Percentiles rank a stretch among this genome's conserved stretches.
These are phyloP conservation scores for Sanghuangporus sanghuang DNA, from an alignment of 1,284 basidiomycete species.

Conservation along the genomic window DNA sequence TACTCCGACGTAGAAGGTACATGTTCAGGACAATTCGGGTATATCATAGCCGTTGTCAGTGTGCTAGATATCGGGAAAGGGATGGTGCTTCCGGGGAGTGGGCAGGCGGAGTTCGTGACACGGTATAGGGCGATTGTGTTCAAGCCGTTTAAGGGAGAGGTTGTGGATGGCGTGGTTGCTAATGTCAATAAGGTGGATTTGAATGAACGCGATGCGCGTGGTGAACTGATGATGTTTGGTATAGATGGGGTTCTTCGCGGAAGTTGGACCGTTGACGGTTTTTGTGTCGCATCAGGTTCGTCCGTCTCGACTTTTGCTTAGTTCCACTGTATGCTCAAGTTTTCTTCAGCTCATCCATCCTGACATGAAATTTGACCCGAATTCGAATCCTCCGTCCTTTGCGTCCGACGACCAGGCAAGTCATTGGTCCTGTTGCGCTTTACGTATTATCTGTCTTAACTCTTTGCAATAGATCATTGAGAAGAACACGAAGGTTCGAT, in stretches of 20 bases:
- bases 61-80: conserved; percentile 88
- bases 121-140: conserved; percentile 92
- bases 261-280: conserved; percentile 88
- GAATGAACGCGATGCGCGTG: not conserved
- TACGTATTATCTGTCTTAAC: not conserved
- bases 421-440: not conserved
- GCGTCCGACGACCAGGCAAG: conserved; percentile 83
- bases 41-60: conserved; percentile 94
- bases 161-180: conserved; percentile 93
- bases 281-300: conserved; percentile 93
- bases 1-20: conserved; percentile 97
- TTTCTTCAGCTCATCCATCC: conserved; percentile 77
- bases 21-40: conserved; percentile 93
- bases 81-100: conserved; percentile 87
- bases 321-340: conserved; percentile 18
- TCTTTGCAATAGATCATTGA: conserved; percentile 67
- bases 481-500: conserved; percentile 86
- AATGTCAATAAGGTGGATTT: conserved; percentile 88
- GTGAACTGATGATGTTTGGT: not conserved
- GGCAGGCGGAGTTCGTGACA: conserved; percentile 91
- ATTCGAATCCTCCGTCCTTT: conserved; percentile 88
- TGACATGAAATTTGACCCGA: conserved; percentile 90
- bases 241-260: conserved; percentile 97
- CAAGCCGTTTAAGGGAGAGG: conserved; percentile 98
- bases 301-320: conserved; percentile 20